Conservation (phyloP, 2,329 filamentous ascomycete genomes). For the Arthrobotrys entomopaga region DNA sequence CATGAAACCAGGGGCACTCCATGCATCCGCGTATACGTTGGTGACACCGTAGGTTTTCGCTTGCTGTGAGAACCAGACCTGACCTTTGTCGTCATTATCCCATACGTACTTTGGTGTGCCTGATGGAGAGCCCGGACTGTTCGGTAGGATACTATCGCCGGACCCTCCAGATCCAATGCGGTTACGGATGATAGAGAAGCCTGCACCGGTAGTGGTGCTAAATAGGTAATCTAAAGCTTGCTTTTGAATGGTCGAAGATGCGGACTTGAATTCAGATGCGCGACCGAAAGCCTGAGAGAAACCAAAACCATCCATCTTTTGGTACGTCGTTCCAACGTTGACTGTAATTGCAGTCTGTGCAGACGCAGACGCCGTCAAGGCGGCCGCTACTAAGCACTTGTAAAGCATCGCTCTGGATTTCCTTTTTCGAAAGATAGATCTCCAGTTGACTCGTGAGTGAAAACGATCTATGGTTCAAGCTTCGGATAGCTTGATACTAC, state of each 20-base stretch:
- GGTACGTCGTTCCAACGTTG: slow-evolving; percentile 63
- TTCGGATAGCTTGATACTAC: too few species aligned
- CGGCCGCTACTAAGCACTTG: slow-evolving; percentile 3
- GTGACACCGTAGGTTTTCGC: slow-evolving; percentile 32
- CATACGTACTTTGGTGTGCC: slow-evolving; percentile 45
- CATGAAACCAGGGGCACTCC: slow-evolving; percentile 66
- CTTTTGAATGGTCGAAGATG: slow-evolving; percentile 62
- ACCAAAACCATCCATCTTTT: slow-evolving; percentile 66
- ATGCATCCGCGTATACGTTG: slow-evolving; percentile 62
- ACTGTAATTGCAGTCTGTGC: slow-evolving; percentile 61
- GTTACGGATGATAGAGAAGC: slow-evolving; percentile 65
- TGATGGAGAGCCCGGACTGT: slow-evolving; percentile 23
- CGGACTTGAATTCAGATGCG: slow-evolving; percentile 64
- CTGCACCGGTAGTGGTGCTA: slow-evolving; percentile 64
- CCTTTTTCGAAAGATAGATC: too few species aligned
- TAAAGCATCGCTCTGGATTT: too few species aligned
- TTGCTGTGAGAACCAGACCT: slow-evolving; percentile 54
- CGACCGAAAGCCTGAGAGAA: slow-evolving; percentile 65
- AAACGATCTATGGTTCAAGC: too few species aligned
- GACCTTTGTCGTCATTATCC: slow-evolving; percentile 43
- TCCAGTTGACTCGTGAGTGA: too few species aligned
- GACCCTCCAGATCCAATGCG: slow-evolving; percentile 64
- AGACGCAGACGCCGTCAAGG: slow-evolving; percentile 34
- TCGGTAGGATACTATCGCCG: slow-evolving; percentile 61
- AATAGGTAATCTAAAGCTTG: slow-evolving; percentile 64